Evolutionary conservation across 495 filamentous ascomycete genomes (phyloP), one percentile per base, ranked within the genome.

Genomic region (Mycothermus thermophilus): DNA sequence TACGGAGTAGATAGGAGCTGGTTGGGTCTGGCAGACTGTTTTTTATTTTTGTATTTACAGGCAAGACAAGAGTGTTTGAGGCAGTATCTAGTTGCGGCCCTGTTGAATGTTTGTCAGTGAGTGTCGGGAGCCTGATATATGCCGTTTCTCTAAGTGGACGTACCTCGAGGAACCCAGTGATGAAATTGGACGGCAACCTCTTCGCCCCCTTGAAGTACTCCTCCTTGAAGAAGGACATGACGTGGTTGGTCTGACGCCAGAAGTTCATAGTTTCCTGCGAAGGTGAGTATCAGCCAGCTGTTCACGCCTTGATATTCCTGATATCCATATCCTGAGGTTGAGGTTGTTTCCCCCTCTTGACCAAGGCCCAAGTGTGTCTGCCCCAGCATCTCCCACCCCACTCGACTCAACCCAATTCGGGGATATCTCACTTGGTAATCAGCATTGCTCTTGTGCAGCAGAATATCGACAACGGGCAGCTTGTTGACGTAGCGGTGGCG

Each of bases 181-280:
- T 85, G 62, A 97, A 96, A 59, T 74, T 84, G 38, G 71, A 65
- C 19, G 90, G 90, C 58, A 93, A 60, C 45, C 71, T 72, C 38
- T 80, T 79, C 43, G 93, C 83, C 10, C 62, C 62, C 30, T 58
- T 55, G 47, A 66, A 67, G 57, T 93, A 86, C 58, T 93, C 84
- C 54, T 75, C 66, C 48, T 84, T 73, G 71, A 95, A 97, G 63
- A 92, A 97, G 52, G 93, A 93, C 70, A 97, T 82, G 45, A 97
- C 74, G 55, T 97, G 90, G 30, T 82, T 80, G 34, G 88, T 70
- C 64, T 96, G 92, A 63, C 93, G 93, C 90, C 92, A 97, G 73
- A 79, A 97, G 62, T 96, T 97, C 66, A 96, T 72, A 23, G 85
- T 96, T 74, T 97, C 90, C 85, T 93, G 42, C 34, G 10, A 18